These are phyloP conservation scores for Westerdykella ornata DNA, from an alignment of 2,329 filamentous ascomycete species.

Conservation along the genomic window DNA sequence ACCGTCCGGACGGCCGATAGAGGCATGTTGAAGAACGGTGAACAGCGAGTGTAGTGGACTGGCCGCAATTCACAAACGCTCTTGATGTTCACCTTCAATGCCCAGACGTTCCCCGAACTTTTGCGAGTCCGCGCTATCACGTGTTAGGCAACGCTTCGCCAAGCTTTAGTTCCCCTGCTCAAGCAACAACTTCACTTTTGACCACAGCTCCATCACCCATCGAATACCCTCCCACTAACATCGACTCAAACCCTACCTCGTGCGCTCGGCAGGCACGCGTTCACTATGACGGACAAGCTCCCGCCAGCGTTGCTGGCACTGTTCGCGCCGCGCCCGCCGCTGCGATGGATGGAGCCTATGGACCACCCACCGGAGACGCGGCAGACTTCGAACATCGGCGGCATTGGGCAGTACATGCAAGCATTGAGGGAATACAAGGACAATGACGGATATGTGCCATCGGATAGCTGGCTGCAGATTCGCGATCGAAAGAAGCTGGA, in stretches of 20 bases:
- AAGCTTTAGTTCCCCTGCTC: constrained; percentile 12
- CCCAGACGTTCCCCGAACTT: constrained; percentile 6
- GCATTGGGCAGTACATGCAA: constrained; percentile 67
- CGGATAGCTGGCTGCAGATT: constrained; percentile 86
- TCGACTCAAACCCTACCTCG: constrained; percentile 15
- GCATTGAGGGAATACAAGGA: constrained; percentile 71
- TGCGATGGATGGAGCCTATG: constrained; percentile 78
- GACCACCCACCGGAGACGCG: constrained; percentile 80
- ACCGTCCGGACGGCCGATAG: constrained; percentile 48
- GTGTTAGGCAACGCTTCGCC: constrained; percentile 21
- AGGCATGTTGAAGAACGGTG: constrained; percentile 39
- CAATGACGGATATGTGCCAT: constrained; percentile 68
- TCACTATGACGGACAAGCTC: constrained; percentile 87
- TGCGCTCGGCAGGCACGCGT: constrained; percentile 3
- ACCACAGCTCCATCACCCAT: neutral
- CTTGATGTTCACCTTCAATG: neutral
- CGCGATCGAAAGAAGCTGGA: constrained; percentile 78
- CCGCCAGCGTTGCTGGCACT: constrained; percentile 87
- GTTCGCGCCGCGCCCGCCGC: constrained; percentile 86
- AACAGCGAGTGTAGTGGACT: neutral
- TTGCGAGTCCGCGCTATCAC: constrained; percentile 19
- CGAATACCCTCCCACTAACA: constrained; percentile 3
- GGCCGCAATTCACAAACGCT: neutral
- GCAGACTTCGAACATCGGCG: constrained; percentile 64
- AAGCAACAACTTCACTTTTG: neutral